Conservation (phyloP, 805 yeast genomes). For the Candida peoriensis region DNA sequence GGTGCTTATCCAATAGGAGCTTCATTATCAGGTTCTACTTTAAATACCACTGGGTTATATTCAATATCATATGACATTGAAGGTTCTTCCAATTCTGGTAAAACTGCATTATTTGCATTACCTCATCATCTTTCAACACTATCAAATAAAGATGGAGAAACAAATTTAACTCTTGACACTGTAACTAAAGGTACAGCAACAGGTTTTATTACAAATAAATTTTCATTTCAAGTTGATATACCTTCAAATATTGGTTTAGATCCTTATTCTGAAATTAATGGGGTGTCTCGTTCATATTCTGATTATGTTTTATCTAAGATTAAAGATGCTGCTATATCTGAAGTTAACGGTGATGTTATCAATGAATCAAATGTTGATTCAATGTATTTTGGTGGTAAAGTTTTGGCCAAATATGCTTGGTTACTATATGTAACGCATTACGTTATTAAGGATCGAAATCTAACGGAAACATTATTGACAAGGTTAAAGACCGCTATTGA, state of each 20-base stretch:
- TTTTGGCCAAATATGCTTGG: constrained; percentile 86
- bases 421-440: constrained; percentile 68
- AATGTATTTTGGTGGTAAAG: constrained; percentile 88
- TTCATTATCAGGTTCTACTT: constrained; percentile 36
- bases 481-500: constrained; percentile 63
- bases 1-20: constrained; percentile 55
- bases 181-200: constrained; percentile 44
- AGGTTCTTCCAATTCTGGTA: constrained; percentile 43
- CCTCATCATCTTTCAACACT: constrained; percentile 60
- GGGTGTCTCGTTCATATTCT: constrained; percentile 25
- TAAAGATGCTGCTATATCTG: constrained; percentile 29
- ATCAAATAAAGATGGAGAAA: constrained; percentile 24
- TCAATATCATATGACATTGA: constrained; percentile 36
- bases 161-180: constrained; percentile 39
- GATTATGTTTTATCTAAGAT: constrained; percentile 26
- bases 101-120: constrained; percentile 51
- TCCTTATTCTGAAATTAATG: constrained; percentile 33
- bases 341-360: constrained; percentile 34
- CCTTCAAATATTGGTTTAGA: constrained; percentile 41
- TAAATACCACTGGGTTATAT: constrained; percentile 35
- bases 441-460: constrained; percentile 49
- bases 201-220: constrained; percentile 37
- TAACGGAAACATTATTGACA: constrained; percentile 48
- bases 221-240: constrained; percentile 38
- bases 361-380: constrained; percentile 61